Evolutionary conservation across 441 rosid species (phyloP), one percentile per base, ranked within the genome.

Genomic region (Pelargonium citronellum): DNA sequence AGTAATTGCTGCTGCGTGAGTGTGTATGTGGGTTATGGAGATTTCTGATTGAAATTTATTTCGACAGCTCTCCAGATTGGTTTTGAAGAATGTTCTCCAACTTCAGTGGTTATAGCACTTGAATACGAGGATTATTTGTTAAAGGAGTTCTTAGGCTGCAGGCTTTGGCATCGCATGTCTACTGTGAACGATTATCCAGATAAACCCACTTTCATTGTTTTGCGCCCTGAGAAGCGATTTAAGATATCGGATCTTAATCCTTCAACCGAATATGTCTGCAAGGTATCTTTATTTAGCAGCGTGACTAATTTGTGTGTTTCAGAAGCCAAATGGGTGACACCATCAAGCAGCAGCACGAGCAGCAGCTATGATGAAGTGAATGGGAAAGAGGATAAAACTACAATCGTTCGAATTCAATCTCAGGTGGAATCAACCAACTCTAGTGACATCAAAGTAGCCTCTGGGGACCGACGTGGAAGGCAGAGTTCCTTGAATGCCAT

Each of bases 161-260:
- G 70, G 67, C 71, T 94, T 69, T 86, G 92, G 87, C 91, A 89
- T 79, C 83, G 91, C 27, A 83, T 74, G 73, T 81, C 74, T 10
- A 69, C 69, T 12, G 91, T 83, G 46, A 62, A 51, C 49, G 82
- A 78, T 67, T 87, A 86, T 80, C 86, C 88, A 27, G 69, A 68
- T 63, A 83, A 85, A 81, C 84, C 87, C 58, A 87, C 88, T 5
- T 80, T 72, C 67, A 70, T 73, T 61, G 77, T 70, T 17, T 30
- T 62, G 41, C 77, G 72, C 72, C 75, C 85, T 3, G 73, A 77
- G 66, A 76, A 65, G 66, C 68, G 67, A 69, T 79, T 79, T 78
- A 34, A 62, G 57, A 39, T 79, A 47, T 61, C 71, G 1, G 61
- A 43, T 19, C 82, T 79, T 3, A 47, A 69, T 37, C 80, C 82